Conservation (phyloP, 768 basidiomycete genomes). For the Chlorophyllum brunneum region DNA sequence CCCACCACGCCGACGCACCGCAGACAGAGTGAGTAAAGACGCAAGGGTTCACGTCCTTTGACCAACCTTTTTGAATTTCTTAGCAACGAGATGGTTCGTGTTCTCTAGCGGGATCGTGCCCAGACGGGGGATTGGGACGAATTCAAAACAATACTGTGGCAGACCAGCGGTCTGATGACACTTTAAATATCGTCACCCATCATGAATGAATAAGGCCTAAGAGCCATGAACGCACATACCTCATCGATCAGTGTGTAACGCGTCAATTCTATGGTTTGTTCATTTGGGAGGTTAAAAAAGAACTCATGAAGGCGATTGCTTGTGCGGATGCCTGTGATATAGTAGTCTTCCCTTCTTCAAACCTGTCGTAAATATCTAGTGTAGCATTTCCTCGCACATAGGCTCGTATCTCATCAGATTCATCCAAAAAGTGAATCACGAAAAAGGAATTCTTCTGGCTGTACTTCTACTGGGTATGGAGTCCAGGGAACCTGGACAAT, state of each 20-base stretch:
- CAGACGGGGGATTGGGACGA: background rate
- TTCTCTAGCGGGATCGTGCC: background rate
- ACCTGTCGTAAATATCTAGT: background rate
- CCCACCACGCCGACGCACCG: background rate
- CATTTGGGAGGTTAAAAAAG: background rate
- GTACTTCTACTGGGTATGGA: background rate
- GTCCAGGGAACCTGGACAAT: background rate
- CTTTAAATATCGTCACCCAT: background rate
- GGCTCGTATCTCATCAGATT: slow-evolving; percentile 1
- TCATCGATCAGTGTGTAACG: background rate
- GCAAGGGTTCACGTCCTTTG: no score
- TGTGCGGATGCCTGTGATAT: background rate
- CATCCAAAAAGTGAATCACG: slow-evolving; percentile 1
- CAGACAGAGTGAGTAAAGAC: background rate
- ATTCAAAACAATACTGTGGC: background rate
- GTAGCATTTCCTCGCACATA: background rate
- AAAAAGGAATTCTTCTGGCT: background rate
- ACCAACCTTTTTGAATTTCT: no score
- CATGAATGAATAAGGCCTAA: background rate
- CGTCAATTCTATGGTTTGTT: background rate
- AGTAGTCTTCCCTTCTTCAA: slow-evolving; percentile 2
- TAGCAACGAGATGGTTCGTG: no score
- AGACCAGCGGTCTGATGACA: background rate
- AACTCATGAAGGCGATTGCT: background rate
- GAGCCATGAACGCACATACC: background rate